Evolutionary conservation across 106 monocot genomes (phyloP).

Genomic region (Vanilla planifolia): DNA sequence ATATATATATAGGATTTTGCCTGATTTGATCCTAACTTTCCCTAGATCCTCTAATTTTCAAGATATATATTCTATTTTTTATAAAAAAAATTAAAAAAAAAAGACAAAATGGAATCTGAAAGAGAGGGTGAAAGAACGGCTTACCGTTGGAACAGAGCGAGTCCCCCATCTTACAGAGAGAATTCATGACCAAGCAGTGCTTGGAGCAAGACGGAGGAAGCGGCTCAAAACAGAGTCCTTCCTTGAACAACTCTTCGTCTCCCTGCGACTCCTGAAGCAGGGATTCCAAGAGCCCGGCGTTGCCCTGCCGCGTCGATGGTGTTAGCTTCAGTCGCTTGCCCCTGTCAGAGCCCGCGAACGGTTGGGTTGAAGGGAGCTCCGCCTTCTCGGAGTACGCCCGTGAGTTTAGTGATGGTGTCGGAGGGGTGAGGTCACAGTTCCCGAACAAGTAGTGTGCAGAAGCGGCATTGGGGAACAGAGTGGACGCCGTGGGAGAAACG

Average conservation of each 20-base stretch:
- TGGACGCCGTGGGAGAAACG: not conserved
- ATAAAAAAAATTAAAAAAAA: no score
- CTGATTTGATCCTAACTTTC: no score
- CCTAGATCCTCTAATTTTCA: no score
- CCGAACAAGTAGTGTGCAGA: not conserved
- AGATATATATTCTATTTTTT: no score
- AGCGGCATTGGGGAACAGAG: not conserved
- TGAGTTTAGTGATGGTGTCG: not conserved
- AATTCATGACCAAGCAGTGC: not conserved
- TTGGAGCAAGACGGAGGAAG: not conserved
- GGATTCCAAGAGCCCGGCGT: slow-evolving; percentile 27
- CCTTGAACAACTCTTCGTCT: not conserved
- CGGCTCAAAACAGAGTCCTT: not conserved
- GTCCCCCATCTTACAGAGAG: not conserved
- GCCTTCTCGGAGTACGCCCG: slow-evolving; percentile 13
- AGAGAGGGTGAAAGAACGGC: slow-evolving; percentile 6
- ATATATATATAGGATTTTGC: no score
- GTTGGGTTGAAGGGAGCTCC: slow-evolving; percentile 74
- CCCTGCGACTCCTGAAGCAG: slow-evolving; percentile 27
- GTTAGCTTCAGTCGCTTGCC: not conserved
- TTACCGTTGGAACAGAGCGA: slow-evolving; percentile 7
- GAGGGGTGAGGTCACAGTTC: slow-evolving; percentile 3
- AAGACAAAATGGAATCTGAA: no score
- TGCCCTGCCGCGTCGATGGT: not conserved
- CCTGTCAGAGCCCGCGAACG: not conserved